Evolutionary conservation across 1,139 yeast species (phyloP), one percentile per base, ranked within the genome.

Genomic region (Candida sp.): DNA sequence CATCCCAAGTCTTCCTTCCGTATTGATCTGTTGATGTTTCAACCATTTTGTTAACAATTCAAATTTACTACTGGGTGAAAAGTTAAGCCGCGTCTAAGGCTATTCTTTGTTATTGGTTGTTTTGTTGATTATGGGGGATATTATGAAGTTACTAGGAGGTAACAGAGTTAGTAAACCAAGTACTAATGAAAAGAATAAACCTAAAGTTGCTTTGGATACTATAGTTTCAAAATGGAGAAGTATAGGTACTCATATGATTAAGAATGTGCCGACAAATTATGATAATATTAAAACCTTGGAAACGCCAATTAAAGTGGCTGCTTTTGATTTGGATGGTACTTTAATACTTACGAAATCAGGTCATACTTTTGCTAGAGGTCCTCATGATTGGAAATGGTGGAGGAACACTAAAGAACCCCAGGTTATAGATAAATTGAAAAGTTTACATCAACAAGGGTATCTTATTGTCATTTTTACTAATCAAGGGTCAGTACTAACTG

Each of bases 261-360:
- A 54, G 4, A 65, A 69, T 42, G 45, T 61, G 0, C 76, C 77
- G 0, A 36, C 38, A 2, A 39, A 39, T 11, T 36, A 42, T 4
- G 46, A 43, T 21, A 42, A 42, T 29, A 21, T 39, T 21, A 33
- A 21, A 8, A 34, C 39, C 25, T 36, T 27, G n/a, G 34, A 36
- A 22, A 27, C 41, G 7, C 38, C 38, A 19, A 47, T 68, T 8
- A 72, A 70, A 47, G 58, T 86, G 1, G 88, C 89, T 0, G 84
- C 86, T 0, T 88, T 88, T 57, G 96, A 88, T 58, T 65, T 88
- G 40, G 96, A 88, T 62, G 81, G 77, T 1, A 88, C 96, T 0
- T 53, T 88, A n/a, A 75, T 85, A 0, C 57, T 56, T 5, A 80
- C 95, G 1, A 81, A 77, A 53, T 74, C 85, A 0, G 86, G 85